Base-by-base conservation (phyloP, 1,284 basidiomycete species). In the Sporisorium iseilematis-ciliati region DNA sequence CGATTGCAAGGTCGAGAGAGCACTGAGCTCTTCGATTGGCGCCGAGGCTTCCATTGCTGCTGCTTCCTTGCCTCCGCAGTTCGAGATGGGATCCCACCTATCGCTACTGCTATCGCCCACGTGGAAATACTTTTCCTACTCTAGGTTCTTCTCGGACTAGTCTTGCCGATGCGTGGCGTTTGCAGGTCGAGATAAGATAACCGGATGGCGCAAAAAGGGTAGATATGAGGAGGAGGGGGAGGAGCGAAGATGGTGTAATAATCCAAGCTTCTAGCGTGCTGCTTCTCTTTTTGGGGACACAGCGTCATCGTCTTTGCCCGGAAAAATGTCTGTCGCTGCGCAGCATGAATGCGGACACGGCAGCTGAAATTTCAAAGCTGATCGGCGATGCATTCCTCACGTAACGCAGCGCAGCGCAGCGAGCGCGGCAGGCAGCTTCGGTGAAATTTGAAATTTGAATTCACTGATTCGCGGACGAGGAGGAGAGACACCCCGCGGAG, bases 11-110 rank as follows among this genome's bases (percentile, higher is more conserved):
- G n/a, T n/a, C n/a, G 35, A 0, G 68, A 67, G 12, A 29, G 29
- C 54, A 51, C 65, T 67, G 26, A 70, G 59, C 62, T 68, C 60
- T 51, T 75, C 61, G 21, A 71, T 49, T 1, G 65, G 65, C 18
- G 53, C 60, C 11, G 64, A 62, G 40, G 38, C 40, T 6, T 60
- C 65, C 68, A 75, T 63, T 7, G 59, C 35, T 16, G 51, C 54
- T 16, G n/a, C 42, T n/a, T 26, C 42, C 35, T 49, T 16, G n/a
- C 42, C 18, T 26, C 42, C 35, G 35, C 43, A 18, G 7, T 11
- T 48, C n/a, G 45, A 31, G 5, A 1, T 12, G 6, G 14, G 14
- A 14, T 38, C 35, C 35, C 14, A 38, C 12, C 18, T 8, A 7
- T 7, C 46, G 14, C 35, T 16, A 14, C 35, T 38, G 14, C 14